Percentiles rank a stretch among this genome's conserved stretches.
Conservation (phyloP, 805 yeast genomes). For the Ogataea allantospora region DNA sequence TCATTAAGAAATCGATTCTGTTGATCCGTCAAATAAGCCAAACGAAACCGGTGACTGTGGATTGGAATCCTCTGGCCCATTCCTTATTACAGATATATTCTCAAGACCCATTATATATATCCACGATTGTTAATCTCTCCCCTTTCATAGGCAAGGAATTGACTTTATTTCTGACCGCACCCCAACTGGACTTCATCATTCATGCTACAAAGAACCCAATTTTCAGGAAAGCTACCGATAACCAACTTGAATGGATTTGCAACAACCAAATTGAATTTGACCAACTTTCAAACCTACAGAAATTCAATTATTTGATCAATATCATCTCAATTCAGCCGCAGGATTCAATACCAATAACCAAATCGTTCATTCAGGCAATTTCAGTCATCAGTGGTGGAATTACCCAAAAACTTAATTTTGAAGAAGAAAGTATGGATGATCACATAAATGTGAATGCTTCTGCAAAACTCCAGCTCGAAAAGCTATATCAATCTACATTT, state of each 20-base stretch:
- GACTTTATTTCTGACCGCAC: conserved; percentile 9
- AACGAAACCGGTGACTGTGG: neutral
- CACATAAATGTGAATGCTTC: neutral
- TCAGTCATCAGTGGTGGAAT: conserved; percentile 19
- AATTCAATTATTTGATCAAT: conserved; percentile 17
- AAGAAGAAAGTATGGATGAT: conserved; percentile 7
- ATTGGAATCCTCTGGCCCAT: conserved; percentile 7
- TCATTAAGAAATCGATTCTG: conserved; percentile 3
- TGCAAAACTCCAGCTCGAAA: conserved; percentile 7
- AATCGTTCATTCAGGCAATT: conserved; percentile 15
- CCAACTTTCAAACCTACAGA: conserved; percentile 2
- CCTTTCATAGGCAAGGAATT: conserved; percentile 6
- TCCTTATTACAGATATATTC: conserved; percentile 10
- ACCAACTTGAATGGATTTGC: conserved; percentile 15
- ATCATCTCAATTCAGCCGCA: conserved; percentile 13
- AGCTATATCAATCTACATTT: conserved; percentile 18
- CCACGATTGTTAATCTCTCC: conserved; percentile 7
- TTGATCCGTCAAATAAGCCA: conserved; percentile 5
- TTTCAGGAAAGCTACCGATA: conserved; percentile 1
- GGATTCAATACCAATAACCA: conserved; percentile 6
- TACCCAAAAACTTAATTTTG: conserved; percentile 18
- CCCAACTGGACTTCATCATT: conserved; percentile 9
- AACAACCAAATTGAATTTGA: conserved; percentile 3
- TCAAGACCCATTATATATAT: conserved; percentile 5
- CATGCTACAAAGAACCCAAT: neutral